Conservation (phyloP, 257 asterid genomes). For the Avicennia marina region DNA sequence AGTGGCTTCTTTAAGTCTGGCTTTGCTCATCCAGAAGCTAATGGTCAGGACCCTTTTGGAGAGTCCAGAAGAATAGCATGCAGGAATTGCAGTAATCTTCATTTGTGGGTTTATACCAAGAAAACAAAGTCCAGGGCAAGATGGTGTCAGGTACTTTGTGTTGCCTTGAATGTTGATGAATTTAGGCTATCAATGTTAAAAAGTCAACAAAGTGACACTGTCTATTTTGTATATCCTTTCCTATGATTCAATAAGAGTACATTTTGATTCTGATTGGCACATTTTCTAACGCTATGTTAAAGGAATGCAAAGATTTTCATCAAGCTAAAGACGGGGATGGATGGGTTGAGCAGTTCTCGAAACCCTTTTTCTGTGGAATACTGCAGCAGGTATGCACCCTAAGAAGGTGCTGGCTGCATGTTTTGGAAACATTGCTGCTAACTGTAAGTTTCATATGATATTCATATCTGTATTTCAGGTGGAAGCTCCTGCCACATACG, state of each 20-base stretch:
- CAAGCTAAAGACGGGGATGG: slow-evolving; percentile 97
- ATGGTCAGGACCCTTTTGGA: slow-evolving; percentile 44
- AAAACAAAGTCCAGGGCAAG: slow-evolving; percentile 83
- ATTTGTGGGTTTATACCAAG: slow-evolving; percentile 67
- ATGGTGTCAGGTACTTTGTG: slow-evolving; percentile 88
- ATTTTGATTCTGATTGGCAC: slow-evolving; percentile 17
- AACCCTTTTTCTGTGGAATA: slow-evolving; percentile 74
- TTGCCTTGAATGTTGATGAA: slow-evolving; percentile 5
- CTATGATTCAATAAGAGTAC: neutral
- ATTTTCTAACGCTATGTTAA: slow-evolving; percentile 20
- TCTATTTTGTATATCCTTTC: neutral
- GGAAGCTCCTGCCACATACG: slow-evolving; percentile 73
- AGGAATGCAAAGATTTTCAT: slow-evolving; percentile 96
- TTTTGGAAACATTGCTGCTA: neutral
- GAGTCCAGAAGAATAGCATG: slow-evolving; percentile 77
- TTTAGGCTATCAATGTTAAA: neutral
- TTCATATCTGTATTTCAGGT: slow-evolving; percentile 36
- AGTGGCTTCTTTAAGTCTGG: slow-evolving; percentile 47
- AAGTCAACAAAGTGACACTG: no score
- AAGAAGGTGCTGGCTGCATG: neutral
- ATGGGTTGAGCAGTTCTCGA: slow-evolving; percentile 95
- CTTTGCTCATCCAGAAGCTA: slow-evolving; percentile 48
- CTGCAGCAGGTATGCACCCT: slow-evolving; percentile 60
- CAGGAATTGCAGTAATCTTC: slow-evolving; percentile 79
- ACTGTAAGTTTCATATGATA: neutral